Conservation (phyloP, 2,329 filamentous ascomycete genomes). For the Leptoxyphium fumago region DNA sequence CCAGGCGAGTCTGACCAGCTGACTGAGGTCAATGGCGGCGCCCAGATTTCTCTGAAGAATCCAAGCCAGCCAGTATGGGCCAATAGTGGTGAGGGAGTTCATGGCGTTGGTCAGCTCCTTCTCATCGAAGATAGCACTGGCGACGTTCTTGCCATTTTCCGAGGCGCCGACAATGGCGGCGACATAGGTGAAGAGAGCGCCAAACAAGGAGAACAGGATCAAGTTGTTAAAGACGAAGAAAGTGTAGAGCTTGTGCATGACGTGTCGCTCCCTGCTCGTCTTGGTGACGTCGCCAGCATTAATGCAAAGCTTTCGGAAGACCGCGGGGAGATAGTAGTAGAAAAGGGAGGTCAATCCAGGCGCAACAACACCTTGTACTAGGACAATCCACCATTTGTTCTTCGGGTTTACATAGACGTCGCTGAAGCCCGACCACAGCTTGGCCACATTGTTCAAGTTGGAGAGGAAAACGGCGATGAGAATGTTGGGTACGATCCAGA, state of each 20-base stretch:
- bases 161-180: slow-evolving; percentile 47
- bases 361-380: slow-evolving; percentile 82
- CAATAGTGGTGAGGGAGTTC: slow-evolving; percentile 58
- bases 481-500: slow-evolving; percentile 87
- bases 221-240: slow-evolving; percentile 99
- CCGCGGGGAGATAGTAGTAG: slow-evolving; percentile 75
- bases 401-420: slow-evolving; percentile 36
- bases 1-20: slow-evolving; percentile 70
- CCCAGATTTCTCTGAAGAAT: slow-evolving; percentile 84
- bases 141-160: slow-evolving; percentile 45
- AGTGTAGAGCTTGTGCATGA: slow-evolving; percentile 75
- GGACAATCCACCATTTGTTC: slow-evolving; percentile 59
- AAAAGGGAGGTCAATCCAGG: slow-evolving; percentile 77
- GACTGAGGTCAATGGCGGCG: slow-evolving; percentile 83
- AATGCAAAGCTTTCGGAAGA: slow-evolving; percentile 77
- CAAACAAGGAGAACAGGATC: slow-evolving; percentile 85
- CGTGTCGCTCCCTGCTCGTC: slow-evolving; percentile 80
- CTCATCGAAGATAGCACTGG: slow-evolving; percentile 42
- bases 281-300: slow-evolving; percentile 81
- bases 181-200: slow-evolving; percentile 62
- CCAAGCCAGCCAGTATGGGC: slow-evolving; percentile 89
- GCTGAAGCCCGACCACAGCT: slow-evolving; percentile 65
- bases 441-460: slow-evolving; percentile 65
- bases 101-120: background rate
- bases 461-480: slow-evolving; percentile 88